These are phyloP conservation scores for Lobosporangium transversale DNA, from an alignment of 192 early-diverging fungal species.

Conservation along the genomic window DNA sequence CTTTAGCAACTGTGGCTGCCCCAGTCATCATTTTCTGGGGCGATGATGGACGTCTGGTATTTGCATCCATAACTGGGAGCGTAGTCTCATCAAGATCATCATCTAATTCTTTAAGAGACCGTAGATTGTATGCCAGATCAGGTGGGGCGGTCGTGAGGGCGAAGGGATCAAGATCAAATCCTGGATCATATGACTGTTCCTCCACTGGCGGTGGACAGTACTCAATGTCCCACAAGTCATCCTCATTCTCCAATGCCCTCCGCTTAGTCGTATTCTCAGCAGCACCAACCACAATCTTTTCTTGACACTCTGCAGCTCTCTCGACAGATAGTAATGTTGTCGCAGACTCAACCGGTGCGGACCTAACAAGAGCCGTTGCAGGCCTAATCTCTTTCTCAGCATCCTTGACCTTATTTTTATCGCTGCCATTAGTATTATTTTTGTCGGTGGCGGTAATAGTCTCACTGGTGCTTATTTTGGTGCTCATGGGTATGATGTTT, in stretches of 20 bases:
- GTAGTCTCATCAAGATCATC: constrained; percentile 9
- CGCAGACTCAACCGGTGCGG: constrained; percentile 24
- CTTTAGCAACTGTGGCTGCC: not conserved
- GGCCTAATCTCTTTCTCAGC: constrained; percentile 3
- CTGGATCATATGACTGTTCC: constrained; percentile 46
- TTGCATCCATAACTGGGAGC: constrained; percentile 9
- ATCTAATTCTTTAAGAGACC: constrained; percentile 2
- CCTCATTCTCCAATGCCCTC: constrained; percentile 30
- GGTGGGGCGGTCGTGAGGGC: constrained; percentile 16
- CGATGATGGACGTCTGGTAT: not conserved
- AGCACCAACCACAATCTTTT: constrained; percentile 32
- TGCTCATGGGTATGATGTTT: not conserved
- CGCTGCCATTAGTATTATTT: not conserved
- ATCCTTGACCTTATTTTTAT: not conserved
- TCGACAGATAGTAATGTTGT: constrained; percentile 38
- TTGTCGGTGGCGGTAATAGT: not conserved
- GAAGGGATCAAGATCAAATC: constrained; percentile 16
- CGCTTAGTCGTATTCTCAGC: constrained; percentile 35
- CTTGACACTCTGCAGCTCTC: constrained; percentile 28
- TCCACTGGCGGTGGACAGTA: constrained; percentile 36
- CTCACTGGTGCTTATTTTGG: too few species aligned
- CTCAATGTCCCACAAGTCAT: constrained; percentile 34
- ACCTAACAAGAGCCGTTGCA: not conserved
- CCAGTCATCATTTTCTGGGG: constrained; percentile 1
- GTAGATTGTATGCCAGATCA: constrained; percentile 21